Percentiles rank a stretch among this genome's conserved stretches.
phyloP scores from a whole-genome alignment of 495 filamentous ascomycete genomes.

The Penicillium ochrochloron region DNA sequence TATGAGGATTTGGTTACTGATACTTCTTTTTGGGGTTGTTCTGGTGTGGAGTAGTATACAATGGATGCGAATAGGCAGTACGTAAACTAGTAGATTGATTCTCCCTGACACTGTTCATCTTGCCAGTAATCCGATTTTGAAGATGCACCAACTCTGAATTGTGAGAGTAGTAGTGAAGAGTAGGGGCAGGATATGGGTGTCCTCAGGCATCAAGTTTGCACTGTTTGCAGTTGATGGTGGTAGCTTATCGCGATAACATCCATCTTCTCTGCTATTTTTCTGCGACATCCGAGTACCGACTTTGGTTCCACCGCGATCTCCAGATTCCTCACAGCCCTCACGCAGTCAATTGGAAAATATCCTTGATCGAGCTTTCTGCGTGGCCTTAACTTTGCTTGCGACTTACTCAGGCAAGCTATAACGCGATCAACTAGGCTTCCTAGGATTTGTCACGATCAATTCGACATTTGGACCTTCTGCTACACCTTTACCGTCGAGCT shows the following conservation, averaged over 20 bases:
- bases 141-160: too few relatives aligned
- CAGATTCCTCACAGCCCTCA: background rate
- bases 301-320: background rate
- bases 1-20: background rate
- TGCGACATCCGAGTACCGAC: background rate
- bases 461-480: background rate
- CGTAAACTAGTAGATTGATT: too few relatives aligned
- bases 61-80: too few relatives aligned
- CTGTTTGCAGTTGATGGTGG: background rate
- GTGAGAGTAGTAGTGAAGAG: too few relatives aligned
- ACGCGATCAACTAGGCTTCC: background rate
- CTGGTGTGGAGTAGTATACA: background rate
- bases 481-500: background rate
- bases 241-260: constrained; percentile 12
- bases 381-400: background rate
- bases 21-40: background rate
- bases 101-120: too few relatives aligned
- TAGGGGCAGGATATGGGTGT: too few relatives aligned
- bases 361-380: background rate
- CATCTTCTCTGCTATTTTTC: background rate
- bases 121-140: too few relatives aligned
- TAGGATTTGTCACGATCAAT: background rate
- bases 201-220: background rate
- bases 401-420: background rate
- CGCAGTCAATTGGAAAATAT: background rate